Evolutionary conservation across 1,139 yeast genomes (phyloP).

Genomic region (Saccharomycopsis crataegensis): DNA sequence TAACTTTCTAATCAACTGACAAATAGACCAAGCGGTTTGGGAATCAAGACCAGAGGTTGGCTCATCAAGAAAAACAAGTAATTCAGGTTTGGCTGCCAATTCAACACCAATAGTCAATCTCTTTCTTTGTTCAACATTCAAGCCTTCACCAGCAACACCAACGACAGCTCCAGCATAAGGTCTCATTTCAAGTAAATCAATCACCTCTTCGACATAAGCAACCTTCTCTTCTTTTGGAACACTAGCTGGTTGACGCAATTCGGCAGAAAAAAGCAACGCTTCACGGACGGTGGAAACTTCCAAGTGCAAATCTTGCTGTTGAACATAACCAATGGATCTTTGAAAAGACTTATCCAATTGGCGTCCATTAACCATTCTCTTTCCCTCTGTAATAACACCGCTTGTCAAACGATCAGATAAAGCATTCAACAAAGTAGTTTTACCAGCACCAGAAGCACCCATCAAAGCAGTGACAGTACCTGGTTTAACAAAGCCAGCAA

Average conservation of each 20-base stretch:
- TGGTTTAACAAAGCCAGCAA: constrained; percentile 66
- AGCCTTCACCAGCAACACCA: constrained; percentile 74
- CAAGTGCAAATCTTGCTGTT: constrained; percentile 49
- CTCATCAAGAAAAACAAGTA: constrained; percentile 77
- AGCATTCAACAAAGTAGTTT: constrained; percentile 47
- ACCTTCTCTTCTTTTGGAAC: constrained; percentile 54
- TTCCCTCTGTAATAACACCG: constrained; percentile 46
- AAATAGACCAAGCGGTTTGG: constrained; percentile 85
- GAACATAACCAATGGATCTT: constrained; percentile 52
- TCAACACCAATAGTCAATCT: constrained; percentile 83
- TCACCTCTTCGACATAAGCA: constrained; percentile 64
- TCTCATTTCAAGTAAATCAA: constrained; percentile 64
- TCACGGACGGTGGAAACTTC: constrained; percentile 73
- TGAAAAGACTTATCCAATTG: constrained; percentile 39
- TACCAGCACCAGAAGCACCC: constrained; percentile 63
- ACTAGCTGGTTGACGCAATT: constrained; percentile 58
- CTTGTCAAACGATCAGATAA: constrained; percentile 42
- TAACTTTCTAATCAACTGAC: constrained; percentile 65
- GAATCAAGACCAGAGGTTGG: constrained; percentile 93
- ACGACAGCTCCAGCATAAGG: constrained; percentile 74
- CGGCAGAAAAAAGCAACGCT: constrained; percentile 65
- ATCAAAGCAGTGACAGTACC: constrained; percentile 36
- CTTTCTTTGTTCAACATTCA: constrained; percentile 82
- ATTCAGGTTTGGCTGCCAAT: constrained; percentile 78
- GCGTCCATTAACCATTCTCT: constrained; percentile 45